Evolutionary conservation across 768 basidiomycete species (phyloP).

Genomic region (Suillus discolor): DNA sequence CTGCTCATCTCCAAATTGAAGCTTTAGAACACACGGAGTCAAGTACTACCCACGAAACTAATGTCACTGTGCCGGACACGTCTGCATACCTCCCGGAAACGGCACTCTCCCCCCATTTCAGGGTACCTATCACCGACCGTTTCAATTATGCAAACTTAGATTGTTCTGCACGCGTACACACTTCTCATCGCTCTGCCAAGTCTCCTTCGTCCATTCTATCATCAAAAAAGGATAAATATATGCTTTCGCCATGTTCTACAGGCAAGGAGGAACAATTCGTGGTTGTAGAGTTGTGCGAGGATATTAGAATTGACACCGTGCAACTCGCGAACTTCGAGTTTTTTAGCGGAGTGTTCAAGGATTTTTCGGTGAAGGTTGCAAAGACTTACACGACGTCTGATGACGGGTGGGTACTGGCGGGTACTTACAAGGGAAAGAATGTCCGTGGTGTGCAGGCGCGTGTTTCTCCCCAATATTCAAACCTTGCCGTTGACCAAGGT

Average conservation of each 20-base stretch:
- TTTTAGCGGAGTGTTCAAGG: slow-evolving; percentile 95
- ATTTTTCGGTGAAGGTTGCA: slow-evolving; percentile 83
- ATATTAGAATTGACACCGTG: slow-evolving; percentile 94
- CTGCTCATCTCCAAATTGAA: slow-evolving; percentile 14
- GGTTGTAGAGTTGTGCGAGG: slow-evolving; percentile 95
- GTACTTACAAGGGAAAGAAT: slow-evolving; percentile 86
- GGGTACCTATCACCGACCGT: slow-evolving; percentile 77
- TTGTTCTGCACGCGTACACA: slow-evolving; percentile 92
- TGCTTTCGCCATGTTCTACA: slow-evolving; percentile 88
- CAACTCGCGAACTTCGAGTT: slow-evolving; percentile 98
- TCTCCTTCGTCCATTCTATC: slow-evolving; percentile 83
- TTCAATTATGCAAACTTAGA: slow-evolving; percentile 95
- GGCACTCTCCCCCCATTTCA: slow-evolving; percentile 58
- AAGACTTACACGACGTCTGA: slow-evolving; percentile 71
- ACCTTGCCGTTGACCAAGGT: slow-evolving; percentile 1
- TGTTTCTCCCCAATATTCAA: slow-evolving; percentile 10
- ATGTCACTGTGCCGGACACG: slow-evolving; percentile 18
- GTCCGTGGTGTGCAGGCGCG: slow-evolving; percentile 87
- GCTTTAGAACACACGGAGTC: slow-evolving; percentile 6
- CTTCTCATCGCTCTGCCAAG: slow-evolving; percentile 78
- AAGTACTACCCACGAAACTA: slow-evolving; percentile 12
- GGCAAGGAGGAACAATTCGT: slow-evolving; percentile 66
- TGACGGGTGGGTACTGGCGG: slow-evolving; percentile 72
- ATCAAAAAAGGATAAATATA: slow-evolving; percentile 90
- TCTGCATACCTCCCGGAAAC: slow-evolving; percentile 20